Evolutionary conservation across 768 basidiomycete species (phyloP).

Genomic region (Hypholoma sublateritium): DNA sequence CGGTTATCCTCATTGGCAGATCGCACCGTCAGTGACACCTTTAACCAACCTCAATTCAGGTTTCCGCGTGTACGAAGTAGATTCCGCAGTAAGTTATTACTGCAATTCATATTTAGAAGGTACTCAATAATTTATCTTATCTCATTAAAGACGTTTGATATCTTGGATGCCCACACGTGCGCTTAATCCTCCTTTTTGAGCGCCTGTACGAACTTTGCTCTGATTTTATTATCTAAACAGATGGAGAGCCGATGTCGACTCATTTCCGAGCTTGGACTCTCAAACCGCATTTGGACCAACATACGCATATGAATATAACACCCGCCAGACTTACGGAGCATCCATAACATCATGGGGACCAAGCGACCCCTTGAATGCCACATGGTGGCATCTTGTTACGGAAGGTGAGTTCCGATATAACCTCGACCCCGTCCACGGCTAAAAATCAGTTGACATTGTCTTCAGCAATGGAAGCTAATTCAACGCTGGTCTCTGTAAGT

Average conservation of each 20-base stretch:
- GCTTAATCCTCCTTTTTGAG: constrained; percentile 19
- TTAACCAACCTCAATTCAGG: constrained; percentile 73
- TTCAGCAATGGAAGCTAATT: constrained; percentile 59
- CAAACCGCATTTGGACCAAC: constrained; percentile 61
- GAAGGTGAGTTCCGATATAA: constrained; percentile 45
- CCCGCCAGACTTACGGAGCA: constrained; percentile 64
- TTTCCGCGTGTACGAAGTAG: constrained; percentile 72
- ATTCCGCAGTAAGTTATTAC: constrained; percentile 52
- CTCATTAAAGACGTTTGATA: constrained; percentile 62
- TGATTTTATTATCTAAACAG: constrained; percentile 29
- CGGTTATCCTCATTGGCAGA: constrained; percentile 36
- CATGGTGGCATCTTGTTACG: constrained; percentile 82
- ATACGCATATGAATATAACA: constrained; percentile 66
- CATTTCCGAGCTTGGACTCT: constrained; percentile 56
- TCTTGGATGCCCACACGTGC: constrained; percentile 77
- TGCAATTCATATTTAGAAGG: too few species aligned
- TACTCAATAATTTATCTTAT: not conserved
- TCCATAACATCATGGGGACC: constrained; percentile 57
- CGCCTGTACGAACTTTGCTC: not conserved
- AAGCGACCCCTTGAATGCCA: constrained; percentile 73
- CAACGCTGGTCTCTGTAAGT: constrained; percentile 57
- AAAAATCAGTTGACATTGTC: not conserved
- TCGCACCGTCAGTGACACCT: constrained; percentile 70
- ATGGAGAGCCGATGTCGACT: constrained; percentile 62
- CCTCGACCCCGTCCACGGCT: not conserved